Evolutionary conservation across 2,329 filamentous ascomycete genomes (phyloP), one percentile per base, ranked within the genome.

Genomic region (Scedosporium aurantiacum): DNA sequence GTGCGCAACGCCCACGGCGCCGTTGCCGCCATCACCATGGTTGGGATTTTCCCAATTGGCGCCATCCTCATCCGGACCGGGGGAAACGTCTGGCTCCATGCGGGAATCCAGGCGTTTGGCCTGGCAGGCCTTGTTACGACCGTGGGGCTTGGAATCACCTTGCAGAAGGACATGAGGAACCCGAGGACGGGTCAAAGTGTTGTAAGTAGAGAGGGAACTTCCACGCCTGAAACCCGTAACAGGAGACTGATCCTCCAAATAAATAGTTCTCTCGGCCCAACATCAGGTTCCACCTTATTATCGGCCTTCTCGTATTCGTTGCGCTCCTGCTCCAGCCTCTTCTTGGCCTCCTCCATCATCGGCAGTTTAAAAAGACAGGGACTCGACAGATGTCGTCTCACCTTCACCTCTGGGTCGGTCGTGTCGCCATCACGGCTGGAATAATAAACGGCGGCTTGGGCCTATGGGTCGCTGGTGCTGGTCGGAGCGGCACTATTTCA

Each of bases 401-500:
- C 64, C 63, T 73, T 8, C 78, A 81, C 62, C 66, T 79, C 7
- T 74, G 74, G 71, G 69, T 75, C 63, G 77, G 78, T 47, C 73
- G 78, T 8, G 56, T 70, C 12, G 63, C 66, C 1, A 69, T 79
- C 18, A 69, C 72, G 0, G 67, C 78, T 0, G 77, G 77, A 25
- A 76, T 79, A 60, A 67, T 78, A 62, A 77, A 78, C 65, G 77
- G 77, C 2, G 76, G 75, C 0, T 68, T 79, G 1, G 77, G 77
- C 0, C 66, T 79, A 37, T 65, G 67, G n/a, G 66, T 78, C 3
- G 71, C 76, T 7, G 63, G 64, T 16, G 73, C 73, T 0, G 28
- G 66, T 0, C 57, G 58, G 18, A 61, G 64, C 2, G 50, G 68
- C 58, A 71, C 73, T 65, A 66, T 69, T 1, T 73, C 72, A 8